These are phyloP conservation scores for Neofusicoccum ribis DNA, from an alignment of 2,329 filamentous ascomycete species.

Conservation along the genomic window DNA sequence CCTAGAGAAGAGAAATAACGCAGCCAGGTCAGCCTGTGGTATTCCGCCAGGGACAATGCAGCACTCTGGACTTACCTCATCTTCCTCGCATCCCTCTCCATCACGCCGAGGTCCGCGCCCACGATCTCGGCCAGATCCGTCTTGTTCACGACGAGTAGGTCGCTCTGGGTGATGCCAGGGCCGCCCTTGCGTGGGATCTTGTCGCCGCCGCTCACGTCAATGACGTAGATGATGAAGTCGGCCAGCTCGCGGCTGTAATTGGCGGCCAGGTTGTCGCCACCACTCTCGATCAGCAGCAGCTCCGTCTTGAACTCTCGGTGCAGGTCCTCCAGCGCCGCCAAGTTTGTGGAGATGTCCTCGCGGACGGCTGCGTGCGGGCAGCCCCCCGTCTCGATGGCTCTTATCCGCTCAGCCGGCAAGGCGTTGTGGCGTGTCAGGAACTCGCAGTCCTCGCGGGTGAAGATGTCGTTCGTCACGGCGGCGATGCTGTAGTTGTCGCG, in stretches of 20 bases:
- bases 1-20: conserved; percentile 40
- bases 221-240: conserved; percentile 98
- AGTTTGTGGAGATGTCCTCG: conserved; percentile 93
- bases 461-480: conserved; percentile 98
- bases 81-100: conserved; percentile 91
- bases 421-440: conserved; percentile 88
- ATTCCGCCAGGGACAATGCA: neutral
- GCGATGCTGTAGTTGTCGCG: conserved; percentile 82
- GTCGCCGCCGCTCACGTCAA: conserved; percentile 93
- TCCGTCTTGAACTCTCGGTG: conserved; percentile 79
- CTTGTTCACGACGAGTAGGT: conserved; percentile 94
- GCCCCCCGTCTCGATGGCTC: conserved; percentile 95
- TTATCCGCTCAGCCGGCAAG: conserved; percentile 78
- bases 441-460: conserved; percentile 95
- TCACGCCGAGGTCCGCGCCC: conserved; percentile 85
- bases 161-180: conserved; percentile 94
- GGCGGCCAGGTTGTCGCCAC: conserved; percentile 93
- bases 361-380: conserved; percentile 96
- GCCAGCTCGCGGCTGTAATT: conserved; percentile 95
- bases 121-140: conserved; percentile 89
- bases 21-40: neutral
- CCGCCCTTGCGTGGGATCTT: conserved; percentile 96
- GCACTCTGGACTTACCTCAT: conserved; percentile 56
- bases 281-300: conserved; percentile 88
- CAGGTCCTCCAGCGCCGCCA: conserved; percentile 86